Conservation (phyloP, 108 stramenopile species). For the Chaetoceros muelleri region DNA sequence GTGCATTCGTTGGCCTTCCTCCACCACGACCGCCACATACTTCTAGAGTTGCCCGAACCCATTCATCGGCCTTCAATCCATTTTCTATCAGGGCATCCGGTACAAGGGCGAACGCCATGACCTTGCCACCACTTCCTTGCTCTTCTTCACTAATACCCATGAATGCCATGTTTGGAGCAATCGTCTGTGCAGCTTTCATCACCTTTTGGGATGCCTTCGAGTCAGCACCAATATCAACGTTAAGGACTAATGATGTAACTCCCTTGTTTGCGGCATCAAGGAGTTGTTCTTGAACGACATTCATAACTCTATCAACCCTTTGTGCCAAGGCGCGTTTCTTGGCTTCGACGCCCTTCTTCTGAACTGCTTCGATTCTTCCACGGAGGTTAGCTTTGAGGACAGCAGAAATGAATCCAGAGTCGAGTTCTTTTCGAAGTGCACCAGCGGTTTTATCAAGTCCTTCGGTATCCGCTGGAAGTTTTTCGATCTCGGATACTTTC, state of each 20-base stretch:
- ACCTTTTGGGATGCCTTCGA: conserved; percentile 89
- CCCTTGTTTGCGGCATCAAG: conserved; percentile 33
- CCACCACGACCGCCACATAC: conserved; percentile 75
- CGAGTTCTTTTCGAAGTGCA: conserved; percentile 69
- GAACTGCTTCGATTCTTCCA: conserved; percentile 61
- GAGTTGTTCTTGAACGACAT: conserved; percentile 39
- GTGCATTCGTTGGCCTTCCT: conserved; percentile 72
- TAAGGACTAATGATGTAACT: conserved; percentile 43
- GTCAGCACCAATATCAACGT: conserved; percentile 86
- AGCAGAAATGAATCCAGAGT: conserved; percentile 62
- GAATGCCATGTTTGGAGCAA: conserved; percentile 72
- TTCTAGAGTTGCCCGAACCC: conserved; percentile 63
- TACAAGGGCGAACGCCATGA: conserved; percentile 70
- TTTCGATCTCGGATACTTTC: conserved; percentile 39
- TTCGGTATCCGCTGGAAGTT: conserved; percentile 27
- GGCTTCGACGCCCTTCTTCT: conserved; percentile 71
- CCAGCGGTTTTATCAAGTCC: conserved; percentile 74
- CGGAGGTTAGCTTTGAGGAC: conserved; percentile 74
- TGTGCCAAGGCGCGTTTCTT: conserved; percentile 73
- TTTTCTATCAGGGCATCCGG: conserved; percentile 44
- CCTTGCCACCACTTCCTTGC: conserved; percentile 68
- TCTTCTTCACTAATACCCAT: conserved; percentile 71
- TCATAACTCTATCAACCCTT: conserved; percentile 47
- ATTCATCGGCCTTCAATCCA: conserved; percentile 74
- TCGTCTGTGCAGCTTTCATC: conserved; percentile 75